These are phyloP conservation scores for Aphanocladium album DNA, from an alignment of 2,329 filamentous ascomycete genomes.

Conservation along the genomic window DNA sequence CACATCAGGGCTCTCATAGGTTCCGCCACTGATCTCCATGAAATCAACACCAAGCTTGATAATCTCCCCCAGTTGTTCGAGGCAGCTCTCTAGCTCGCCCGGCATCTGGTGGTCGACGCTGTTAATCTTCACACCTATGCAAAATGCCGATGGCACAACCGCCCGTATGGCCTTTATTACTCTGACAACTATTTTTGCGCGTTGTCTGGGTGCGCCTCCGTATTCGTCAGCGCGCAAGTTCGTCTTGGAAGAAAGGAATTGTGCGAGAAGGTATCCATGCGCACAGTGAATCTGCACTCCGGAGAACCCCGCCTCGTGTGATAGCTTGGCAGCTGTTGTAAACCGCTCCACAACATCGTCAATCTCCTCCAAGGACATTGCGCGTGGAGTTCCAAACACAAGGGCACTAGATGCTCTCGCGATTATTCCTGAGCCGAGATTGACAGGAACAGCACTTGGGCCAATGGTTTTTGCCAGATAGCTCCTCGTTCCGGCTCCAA, in stretches of 20 bases:
- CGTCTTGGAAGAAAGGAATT: constrained; percentile 37
- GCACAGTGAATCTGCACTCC: constrained; percentile 43
- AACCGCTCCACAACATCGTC: constrained; percentile 48
- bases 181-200: constrained; percentile 41
- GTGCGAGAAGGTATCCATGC: constrained; percentile 43
- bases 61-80: constrained; percentile 48
- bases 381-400: constrained; percentile 47
- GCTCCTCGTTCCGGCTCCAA: constrained; percentile 27
- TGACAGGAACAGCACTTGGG: constrained; percentile 24
- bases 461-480: constrained; percentile 46
- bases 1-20: constrained; percentile 45
- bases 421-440: constrained; percentile 31
- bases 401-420: constrained; percentile 38
- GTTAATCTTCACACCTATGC: constrained; percentile 56
- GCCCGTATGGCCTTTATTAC: constrained; percentile 35
- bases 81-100: constrained; percentile 46
- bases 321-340: constrained; percentile 51
- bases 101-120: constrained; percentile 48
- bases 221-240: constrained; percentile 43
- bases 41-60: constrained; percentile 51
- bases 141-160: constrained; percentile 30
- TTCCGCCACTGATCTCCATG: constrained; percentile 58
- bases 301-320: constrained; percentile 52
- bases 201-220: constrained; percentile 42
- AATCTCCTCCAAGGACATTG: constrained; percentile 48